A percentile compares a stretch with the other conserved stretches of the same genome.
These are phyloP conservation scores for Pyronema domesticum DNA, from an alignment of 495 filamentous ascomycete species.

Conservation along the genomic window DNA sequence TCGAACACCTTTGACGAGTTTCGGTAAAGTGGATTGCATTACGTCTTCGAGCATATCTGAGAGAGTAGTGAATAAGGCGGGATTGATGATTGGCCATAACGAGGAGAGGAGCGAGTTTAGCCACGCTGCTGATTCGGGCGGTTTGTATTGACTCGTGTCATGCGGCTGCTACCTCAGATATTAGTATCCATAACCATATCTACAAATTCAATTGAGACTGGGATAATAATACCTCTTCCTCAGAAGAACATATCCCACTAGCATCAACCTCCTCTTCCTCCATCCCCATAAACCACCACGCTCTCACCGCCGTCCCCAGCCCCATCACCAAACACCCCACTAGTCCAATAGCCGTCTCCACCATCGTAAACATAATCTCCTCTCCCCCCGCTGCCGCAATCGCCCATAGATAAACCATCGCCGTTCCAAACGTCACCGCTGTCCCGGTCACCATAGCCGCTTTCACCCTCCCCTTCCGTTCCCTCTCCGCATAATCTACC, in stretches of 20 bases:
- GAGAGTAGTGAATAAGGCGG: constrained; percentile 45
- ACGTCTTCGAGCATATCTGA: constrained; percentile 52
- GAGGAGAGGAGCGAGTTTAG: constrained; percentile 44
- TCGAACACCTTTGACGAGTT: constrained; percentile 46
- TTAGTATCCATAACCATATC: too few species aligned
- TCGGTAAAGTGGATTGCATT: constrained; percentile 51
- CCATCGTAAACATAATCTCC: neutral
- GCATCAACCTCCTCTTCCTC: neutral
- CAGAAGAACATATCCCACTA: too few species aligned
- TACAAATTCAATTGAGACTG: too few species aligned
- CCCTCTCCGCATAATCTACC: neutral
- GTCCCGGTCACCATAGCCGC: neutral
- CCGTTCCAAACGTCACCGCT: neutral
- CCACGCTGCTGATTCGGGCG: constrained; percentile 47
- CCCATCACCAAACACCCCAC: constrained; percentile 1
- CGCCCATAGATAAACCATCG: neutral
- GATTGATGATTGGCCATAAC: constrained; percentile 54
- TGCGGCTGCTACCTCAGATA: too few species aligned
- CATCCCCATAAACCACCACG: neutral
- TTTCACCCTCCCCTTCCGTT: neutral
- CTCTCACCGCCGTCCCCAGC: neutral
- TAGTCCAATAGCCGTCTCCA: neutral
- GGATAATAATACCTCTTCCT: too few species aligned
- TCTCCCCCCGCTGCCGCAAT: neutral
- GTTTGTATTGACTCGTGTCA: constrained; percentile 10